Base-by-base conservation (phyloP, 2,329 filamentous ascomycete species). In the Sphaceloma murrayae region DNA sequence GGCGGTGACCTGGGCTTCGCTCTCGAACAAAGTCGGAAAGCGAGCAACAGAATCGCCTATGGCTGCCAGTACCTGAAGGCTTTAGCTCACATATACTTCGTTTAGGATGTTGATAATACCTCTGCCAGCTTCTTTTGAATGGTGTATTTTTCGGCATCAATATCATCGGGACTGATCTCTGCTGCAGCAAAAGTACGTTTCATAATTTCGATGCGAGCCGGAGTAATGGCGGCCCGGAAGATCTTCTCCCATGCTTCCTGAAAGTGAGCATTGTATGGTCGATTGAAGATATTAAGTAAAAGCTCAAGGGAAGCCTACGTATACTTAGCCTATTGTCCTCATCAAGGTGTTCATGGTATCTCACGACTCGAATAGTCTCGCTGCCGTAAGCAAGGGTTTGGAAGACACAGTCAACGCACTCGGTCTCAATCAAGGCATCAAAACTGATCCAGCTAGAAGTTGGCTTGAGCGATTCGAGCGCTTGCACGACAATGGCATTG, bases 91-190 rank as follows among this genome's bases (percentile, higher is more conserved):
- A n/a, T n/a, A n/a, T n/a, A n/a, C n/a, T n/a, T n/a, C n/a, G n/a
- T n/a, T n/a, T n/a, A n/a, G n/a, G n/a, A n/a, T n/a, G 32, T 8
- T 22, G 32, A 32, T 32, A 66, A 52, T 71, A 87, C 84, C 75
- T 98, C 91, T 1, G 88, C 87, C 34, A 96, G 77, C 63, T 94
- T 95, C 67, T 96, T 96, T 30, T 85, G 79, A 53, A 95, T 78
- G 45, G 85, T 78, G 60, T 98, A 96, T 59, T 87, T 93, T 56
- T 87, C 81, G 56, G 94, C 86, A 52, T 95, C 85, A 47, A 94
- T 78, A 54, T 94, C 82, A 48, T 85, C 76, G 2, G 85, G 52
- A 10, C 40, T 47, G 9, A 50, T 48, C 10, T 50, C 45, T 18
- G 56, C 51, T 16, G 48, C 49, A 34, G 59, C 53, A 36, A 58